Base-by-base conservation (phyloP, 306 rosid genomes). In the Cajanus cajan region DNA sequence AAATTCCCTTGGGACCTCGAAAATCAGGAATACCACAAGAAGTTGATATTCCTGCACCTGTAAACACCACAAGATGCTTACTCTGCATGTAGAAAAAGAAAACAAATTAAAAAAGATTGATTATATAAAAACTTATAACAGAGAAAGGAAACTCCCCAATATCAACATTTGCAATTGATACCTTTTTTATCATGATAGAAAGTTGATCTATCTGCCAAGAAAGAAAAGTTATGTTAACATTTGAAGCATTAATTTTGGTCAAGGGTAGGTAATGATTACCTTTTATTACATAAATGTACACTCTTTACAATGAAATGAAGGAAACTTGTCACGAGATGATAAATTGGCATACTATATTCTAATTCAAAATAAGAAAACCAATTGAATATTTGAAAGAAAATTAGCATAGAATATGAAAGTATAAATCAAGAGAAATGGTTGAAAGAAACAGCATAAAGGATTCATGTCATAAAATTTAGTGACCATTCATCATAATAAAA, bases 21-120 rank as follows among this genome's bases (percentile, higher is more conserved):
- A 95, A 95, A 84, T 95, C 99, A 52, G 99, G 99, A 84, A 95
- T 93, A 71, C 99, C 99, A 82, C 98, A 88, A 78, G 99, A 90
- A 73, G 99, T 95, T 67, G 99, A 95, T 81, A 95, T 93, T 83
- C 99, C 99, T 41, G 98, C 98, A 21, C 99, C 99, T 6, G 99
- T 95, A 89, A 95, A 95, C 84, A 91, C 98, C 77, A 95, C 98
- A 74, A 95, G 90, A 89, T 95, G 99, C 91, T 93, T 95, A 84
- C 99, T 87, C 99, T 95, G 88, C 94, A 91, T 83, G 79, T 61
- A 71, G 71, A 83, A 77, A 83, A 61, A 68, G 43, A 36, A 65
- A 79, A 43, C 80, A 78, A 58, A 71, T 61, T 55, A 81, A 77
- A 28, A 74, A 34, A 78, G 12, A 24, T 16, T 10, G 68, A 67